Evolutionary conservation across 345 rosid genomes (phyloP).

Genomic region (Eucalyptus marginata): DNA sequence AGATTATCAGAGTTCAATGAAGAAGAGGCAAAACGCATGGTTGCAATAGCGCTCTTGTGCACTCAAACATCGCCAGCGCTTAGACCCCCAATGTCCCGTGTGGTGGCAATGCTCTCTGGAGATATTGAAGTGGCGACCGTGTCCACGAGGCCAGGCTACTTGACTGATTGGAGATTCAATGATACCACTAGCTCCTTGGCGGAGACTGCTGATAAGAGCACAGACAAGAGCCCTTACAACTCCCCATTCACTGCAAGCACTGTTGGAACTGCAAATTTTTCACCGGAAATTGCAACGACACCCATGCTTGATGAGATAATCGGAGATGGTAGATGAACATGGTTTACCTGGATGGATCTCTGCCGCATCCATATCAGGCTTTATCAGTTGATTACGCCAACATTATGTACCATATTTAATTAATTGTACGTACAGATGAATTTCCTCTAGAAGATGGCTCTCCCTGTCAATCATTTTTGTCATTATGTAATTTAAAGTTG

Average conservation of each 20-base stretch:
- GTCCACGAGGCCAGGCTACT: constrained; percentile 36
- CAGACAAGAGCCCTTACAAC: background rate
- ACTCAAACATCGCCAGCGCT: constrained; percentile 40
- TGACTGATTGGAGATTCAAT: constrained; percentile 45
- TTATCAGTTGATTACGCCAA: background rate
- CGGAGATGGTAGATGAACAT: background rate
- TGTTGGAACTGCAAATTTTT: background rate
- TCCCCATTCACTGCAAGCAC: background rate
- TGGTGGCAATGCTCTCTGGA: constrained; percentile 53
- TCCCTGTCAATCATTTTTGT: background rate
- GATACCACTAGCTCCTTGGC: constrained; percentile 18
- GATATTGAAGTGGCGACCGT: constrained; percentile 44
- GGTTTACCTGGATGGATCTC: background rate
- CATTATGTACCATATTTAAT: no score
- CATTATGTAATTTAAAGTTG: background rate
- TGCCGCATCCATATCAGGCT: background rate
- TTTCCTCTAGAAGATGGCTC: background rate
- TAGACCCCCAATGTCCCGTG: constrained; percentile 62
- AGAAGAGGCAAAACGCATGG: constrained; percentile 36
- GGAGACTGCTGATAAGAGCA: background rate
- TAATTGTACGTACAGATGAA: no score
- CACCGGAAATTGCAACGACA: background rate
- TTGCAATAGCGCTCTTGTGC: constrained; percentile 46
- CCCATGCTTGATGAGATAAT: background rate
- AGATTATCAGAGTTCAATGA: constrained; percentile 12